Percentiles rank a stretch among this genome's conserved stretches.
Evolutionary conservation across 768 basidiomycete species (phyloP).

Genomic region (Mycena epipterygia): DNA sequence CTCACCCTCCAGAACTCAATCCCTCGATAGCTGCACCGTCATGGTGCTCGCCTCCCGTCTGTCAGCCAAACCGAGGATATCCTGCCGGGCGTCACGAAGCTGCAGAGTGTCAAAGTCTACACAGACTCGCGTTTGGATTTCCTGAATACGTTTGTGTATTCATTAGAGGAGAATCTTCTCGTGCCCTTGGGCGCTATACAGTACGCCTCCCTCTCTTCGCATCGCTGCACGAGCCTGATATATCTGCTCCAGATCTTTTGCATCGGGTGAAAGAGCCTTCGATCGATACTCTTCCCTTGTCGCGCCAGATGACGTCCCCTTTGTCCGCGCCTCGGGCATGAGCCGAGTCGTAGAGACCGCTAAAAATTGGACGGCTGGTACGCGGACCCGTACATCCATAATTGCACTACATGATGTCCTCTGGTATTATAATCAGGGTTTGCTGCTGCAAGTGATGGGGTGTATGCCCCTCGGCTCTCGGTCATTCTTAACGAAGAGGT

Average conservation of each 20-base stretch:
- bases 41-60: conserved; percentile 86
- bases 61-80: conserved; percentile 58
- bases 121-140: conserved; percentile 67
- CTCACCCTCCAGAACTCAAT: not conserved
- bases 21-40: conserved; percentile 74
- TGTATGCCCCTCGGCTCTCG: conserved; percentile 61
- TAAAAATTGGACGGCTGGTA: conserved; percentile 78
- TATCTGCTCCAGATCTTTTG: conserved; percentile 28
- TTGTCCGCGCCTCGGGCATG: conserved; percentile 61
- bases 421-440: conserved; percentile 71
- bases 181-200: conserved; percentile 76
- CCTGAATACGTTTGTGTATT: conserved; percentile 68
- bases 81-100: conserved; percentile 63
- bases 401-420: not conserved
- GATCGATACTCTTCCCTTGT: conserved; percentile 68
- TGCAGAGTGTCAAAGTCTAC: conserved; percentile 62
- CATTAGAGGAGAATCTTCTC: conserved; percentile 68
- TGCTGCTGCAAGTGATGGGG: conserved; percentile 60
- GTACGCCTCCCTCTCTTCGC: conserved; percentile 52
- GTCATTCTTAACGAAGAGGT: conserved; percentile 68
- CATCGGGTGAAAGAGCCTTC: conserved; percentile 66
- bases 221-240: not conserved
- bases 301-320: conserved; percentile 59
- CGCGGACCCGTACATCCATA: not conserved
- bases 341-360: conserved; percentile 78